Percentiles rank a stretch among this genome's conserved stretches.
Conservation (phyloP, 139 green algal species). For the Chlamydomonas sphaeroides region DNA sequence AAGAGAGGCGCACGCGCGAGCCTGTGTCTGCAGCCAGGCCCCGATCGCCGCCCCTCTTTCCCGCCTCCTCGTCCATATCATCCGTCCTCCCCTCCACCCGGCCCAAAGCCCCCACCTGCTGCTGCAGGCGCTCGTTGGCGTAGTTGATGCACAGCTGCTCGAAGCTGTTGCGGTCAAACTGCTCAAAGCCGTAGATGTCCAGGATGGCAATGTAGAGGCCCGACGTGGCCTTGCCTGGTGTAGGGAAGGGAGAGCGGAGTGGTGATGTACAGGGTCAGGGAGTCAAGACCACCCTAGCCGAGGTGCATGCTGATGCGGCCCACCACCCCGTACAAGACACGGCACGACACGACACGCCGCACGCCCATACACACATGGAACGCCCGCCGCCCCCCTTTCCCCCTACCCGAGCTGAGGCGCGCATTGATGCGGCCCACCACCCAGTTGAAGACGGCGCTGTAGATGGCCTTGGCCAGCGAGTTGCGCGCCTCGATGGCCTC, state of each 20-base stretch:
- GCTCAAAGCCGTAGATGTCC: constrained; percentile 97
- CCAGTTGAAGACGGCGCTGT: constrained; percentile 80
- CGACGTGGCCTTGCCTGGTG: constrained; percentile 44
- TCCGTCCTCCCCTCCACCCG: no score
- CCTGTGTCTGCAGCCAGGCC: no score
- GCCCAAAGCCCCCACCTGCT: constrained; percentile 70
- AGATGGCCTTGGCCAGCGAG: constrained; percentile 89
- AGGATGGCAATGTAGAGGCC: constrained; percentile 83
- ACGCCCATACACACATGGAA: no score
- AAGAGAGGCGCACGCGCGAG: no score
- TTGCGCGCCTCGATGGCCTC: constrained; percentile 80
- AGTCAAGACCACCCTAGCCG: no score
- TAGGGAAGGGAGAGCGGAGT: neutral
- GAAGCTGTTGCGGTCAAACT: constrained; percentile 85
- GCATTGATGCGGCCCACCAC: constrained; percentile 78
- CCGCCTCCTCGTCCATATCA: no score
- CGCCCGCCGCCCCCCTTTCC: no score
- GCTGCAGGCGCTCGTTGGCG: constrained; percentile 97
- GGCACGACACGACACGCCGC: no score
- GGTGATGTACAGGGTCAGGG: no score
- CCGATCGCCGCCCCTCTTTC: no score
- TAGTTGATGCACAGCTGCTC: constrained; percentile 99
- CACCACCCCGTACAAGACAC: no score
- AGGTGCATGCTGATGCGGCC: no score
- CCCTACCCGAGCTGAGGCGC: constrained; percentile 62